Evolutionary conservation across 1,284 basidiomycete genomes (phyloP), one percentile per base, ranked within the genome.

Genomic region (Acaromyces ingoldii): DNA sequence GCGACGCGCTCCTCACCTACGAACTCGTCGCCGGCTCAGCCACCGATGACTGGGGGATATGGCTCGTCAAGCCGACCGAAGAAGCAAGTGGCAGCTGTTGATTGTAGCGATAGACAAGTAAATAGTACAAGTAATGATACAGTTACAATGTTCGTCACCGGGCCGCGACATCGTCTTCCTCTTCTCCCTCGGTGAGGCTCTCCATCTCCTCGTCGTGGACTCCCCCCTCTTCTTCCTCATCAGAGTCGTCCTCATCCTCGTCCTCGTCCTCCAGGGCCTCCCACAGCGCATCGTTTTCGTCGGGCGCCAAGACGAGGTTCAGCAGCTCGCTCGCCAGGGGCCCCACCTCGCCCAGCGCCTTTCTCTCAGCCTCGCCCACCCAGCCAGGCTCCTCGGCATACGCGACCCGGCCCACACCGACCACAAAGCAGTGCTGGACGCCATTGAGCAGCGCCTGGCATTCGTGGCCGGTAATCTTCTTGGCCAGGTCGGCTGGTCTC

Each of bases 391-490:
- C 69, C 1, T 53, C 31, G 19, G 63, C 63, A 48, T 65, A 72
- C 0, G 69, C 69, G 17, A 70, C 57, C 25, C 67, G 55, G 4
- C 51, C 55, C 9, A 72, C 43, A 1, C 65, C 54, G 2, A 70
- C 62, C 31, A 70, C 49, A 34, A 67, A 72, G 13, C 59, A 65
- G 49, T 67, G 62, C 9, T 60, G 59, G 25, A 72, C 62, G 13
- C 69, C 69, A 47, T 72, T 70, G 31, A 70, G 53, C 53, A 66
- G 59, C 24, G 56, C 57, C 33, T 70, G 67, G 6, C 57, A 57
- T 45, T 63, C 60, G 2, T 61, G 61, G 11, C 57, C 56, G 9
- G 62, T 51, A 7, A 70, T 47, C 34, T 67, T 66, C n/a, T 58
- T 41, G 1, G 61, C 58, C 3, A 69, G 43, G 11, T 36, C 34